Evolutionary conservation across 805 yeast genomes (phyloP), one percentile per base, ranked within the genome.

Genomic region (Metschnikowia hibisci): DNA sequence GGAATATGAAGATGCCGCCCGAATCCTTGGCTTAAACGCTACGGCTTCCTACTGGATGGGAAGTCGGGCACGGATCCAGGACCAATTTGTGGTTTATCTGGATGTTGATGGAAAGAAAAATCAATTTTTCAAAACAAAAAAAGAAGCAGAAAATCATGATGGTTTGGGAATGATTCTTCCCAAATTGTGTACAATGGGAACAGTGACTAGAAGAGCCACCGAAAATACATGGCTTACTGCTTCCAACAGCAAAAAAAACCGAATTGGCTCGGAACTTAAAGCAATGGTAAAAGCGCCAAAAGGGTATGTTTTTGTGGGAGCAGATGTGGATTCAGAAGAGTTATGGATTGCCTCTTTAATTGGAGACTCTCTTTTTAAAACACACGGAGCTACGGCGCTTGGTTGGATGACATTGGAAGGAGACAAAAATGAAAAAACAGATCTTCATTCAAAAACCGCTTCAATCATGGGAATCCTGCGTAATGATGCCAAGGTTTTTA

Each of bases 391-490:
- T 11, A 88, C 98, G 0, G 96, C 98, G 0, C 76, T 95, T 42
- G 97, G 98, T 0, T 95, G 99, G 99, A 95, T 93, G 99, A 90
- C 97, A 2, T 72, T 93, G 43, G 99, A 93, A 68, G 99, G 99
- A 14, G 81, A 91, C 4, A 93, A 93, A 64, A 73, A 69, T 44
- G 91, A 85, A 42, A 95, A 93, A 4, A 95, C 99, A 0, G 99
- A 93, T 66, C 66, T 95, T 47, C 99, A 93, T 60, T 88, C 97
- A 0, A 89, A 86, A 52, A 93, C 98, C 0, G 96, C 99, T 0
- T 74, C 75, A 9, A 89, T 95, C 52, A 65, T 93, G 59, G 96
- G 96, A 0, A 90, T 95, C 40, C 79, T 86, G 20, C 74, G 99
- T 62, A 81, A 84, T 55, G 95, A 93, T 50, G 99, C 99, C 5